Evolutionary conservation across 805 yeast genomes (phyloP).

Genomic region (Saccharomycopsis fibuligera): DNA sequence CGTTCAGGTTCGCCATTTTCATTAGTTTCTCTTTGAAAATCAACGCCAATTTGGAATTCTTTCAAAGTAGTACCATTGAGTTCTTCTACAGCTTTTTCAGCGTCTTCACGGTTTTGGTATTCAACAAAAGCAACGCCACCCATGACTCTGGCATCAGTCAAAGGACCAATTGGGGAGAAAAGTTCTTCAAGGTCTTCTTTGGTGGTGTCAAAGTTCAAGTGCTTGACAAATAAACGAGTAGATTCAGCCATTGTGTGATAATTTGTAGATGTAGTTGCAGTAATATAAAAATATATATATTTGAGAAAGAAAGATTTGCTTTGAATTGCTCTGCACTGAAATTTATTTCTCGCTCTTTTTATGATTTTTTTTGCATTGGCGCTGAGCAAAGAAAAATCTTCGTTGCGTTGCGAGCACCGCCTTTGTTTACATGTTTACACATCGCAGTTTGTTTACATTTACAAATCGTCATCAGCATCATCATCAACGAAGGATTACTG

Average conservation of each 20-base stretch:
- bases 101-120: slow-evolving; percentile 66
- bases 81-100: slow-evolving; percentile 66
- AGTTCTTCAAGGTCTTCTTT: slow-evolving; percentile 59
- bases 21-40: slow-evolving; percentile 29
- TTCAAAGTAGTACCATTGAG: slow-evolving; percentile 68
- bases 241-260: slow-evolving; percentile 3
- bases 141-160: slow-evolving; percentile 61
- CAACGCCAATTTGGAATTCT: slow-evolving; percentile 41
- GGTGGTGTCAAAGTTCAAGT: slow-evolving; percentile 18
- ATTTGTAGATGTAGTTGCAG: too few relatives aligned
- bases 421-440: too few relatives aligned
- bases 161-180: slow-evolving; percentile 59
- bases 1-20: slow-evolving; percentile 9
- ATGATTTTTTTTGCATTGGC: too few relatives aligned
- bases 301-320: too few relatives aligned
- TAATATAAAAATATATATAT: too few relatives aligned
- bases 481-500: too few relatives aligned
- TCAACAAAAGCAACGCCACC: slow-evolving; percentile 89
- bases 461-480: too few relatives aligned
- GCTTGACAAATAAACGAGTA: slow-evolving; percentile 18
- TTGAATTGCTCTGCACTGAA: too few relatives aligned
- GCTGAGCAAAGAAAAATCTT: too few relatives aligned
- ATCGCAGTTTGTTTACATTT: too few relatives aligned
- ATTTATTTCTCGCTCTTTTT: too few relatives aligned
- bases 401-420: too few relatives aligned